Evolutionary conservation across 1,139 yeast genomes (phyloP), one percentile per base, ranked within the genome.

Genomic region (Pichia sp.): DNA sequence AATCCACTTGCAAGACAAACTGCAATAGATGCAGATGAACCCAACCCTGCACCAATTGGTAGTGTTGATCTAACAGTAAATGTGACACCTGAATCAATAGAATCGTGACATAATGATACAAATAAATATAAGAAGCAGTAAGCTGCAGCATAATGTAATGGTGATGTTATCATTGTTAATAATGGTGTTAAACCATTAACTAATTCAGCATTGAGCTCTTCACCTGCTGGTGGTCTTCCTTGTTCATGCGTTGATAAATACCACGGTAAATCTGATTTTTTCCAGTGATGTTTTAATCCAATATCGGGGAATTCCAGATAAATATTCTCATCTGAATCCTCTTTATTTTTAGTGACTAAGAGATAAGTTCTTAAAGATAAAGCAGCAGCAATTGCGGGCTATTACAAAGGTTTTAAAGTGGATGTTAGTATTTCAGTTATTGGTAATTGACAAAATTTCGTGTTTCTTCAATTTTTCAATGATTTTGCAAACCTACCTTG

Each of bases 31-130:
- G 98, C 99, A 48, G 96, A 87, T 0, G 96, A 88, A 0, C 99
- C 99, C 49, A 93, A 74, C 0, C 99, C 99, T 1, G 99, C 97
- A 31, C 99, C 98, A 51, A 93, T 87, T 0, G 99, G 99, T 50
- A 91, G 73, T 0, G 96, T 84, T 0, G 96, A 87, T 53, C 93
- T 77, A 29, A 89, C 81, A 7, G 81, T 75, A 67, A 84, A 89
- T 30, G 74, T 75, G 58, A 74, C 66, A 0, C 89, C 90, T 1
- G 87, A 87, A 0, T 74, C 74, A 1, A 74, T 69, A 0, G 68
- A 62, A 10, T 72, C 71, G 8, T 67, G 59, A 62, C 91, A 81
- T 50, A 90, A 68, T 51, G 78, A 77, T 49, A 81, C 67, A 65
- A 83, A 88, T 46, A 93, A 70, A 68, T 91, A 93, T 45, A 93